A percentile compares a stretch with the other conserved stretches of the same genome.
Conservation (phyloP, 2,329 filamentous ascomycete species). For the Sporothrix protearum region DNA sequence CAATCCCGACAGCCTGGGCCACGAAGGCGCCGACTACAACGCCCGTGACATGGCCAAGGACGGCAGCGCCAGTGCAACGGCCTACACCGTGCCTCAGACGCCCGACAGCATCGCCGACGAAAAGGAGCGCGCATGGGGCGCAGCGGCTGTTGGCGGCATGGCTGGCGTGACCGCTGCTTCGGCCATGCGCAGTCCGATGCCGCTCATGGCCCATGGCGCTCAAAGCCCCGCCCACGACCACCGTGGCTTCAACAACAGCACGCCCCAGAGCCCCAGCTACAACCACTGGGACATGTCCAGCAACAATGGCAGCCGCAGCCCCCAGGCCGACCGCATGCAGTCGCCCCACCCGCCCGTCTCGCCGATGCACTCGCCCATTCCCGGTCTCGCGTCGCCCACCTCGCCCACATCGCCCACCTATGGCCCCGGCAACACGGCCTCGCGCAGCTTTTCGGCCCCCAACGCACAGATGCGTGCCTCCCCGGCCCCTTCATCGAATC, state of each 20-base stretch:
- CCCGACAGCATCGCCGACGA: conserved; percentile 34
- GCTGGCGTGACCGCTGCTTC: conserved; percentile 30
- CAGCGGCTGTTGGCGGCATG: conserved; percentile 27
- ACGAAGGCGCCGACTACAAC: conserved; percentile 39
- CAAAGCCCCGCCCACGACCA: background rate
- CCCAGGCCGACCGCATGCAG: background rate
- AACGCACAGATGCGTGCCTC: conserved; percentile 16
- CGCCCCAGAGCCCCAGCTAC: conserved; percentile 17
- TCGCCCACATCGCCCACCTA: conserved; percentile 16
- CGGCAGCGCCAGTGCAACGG: conserved; percentile 31
- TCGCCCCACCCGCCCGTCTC: background rate
- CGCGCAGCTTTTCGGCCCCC: conserved; percentile 33
- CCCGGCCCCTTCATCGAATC: background rate
- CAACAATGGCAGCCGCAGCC: conserved; percentile 3
- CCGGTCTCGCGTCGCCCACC: conserved; percentile 8
- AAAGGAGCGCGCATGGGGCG: conserved; percentile 31
- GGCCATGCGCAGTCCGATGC: conserved; percentile 25
- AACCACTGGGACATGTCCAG: background rate
- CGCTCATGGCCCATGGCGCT: conserved; percentile 31
- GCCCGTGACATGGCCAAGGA: conserved; percentile 36
- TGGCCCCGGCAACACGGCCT: background rate
- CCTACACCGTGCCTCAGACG: conserved; percentile 36
- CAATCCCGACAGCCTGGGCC: conserved; percentile 46
- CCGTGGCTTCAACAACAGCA: conserved; percentile 26
- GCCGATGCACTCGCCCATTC: conserved; percentile 7